Evolutionary conservation across 441 rosid species (phyloP).

Genomic region (Oxalis stricta): DNA sequence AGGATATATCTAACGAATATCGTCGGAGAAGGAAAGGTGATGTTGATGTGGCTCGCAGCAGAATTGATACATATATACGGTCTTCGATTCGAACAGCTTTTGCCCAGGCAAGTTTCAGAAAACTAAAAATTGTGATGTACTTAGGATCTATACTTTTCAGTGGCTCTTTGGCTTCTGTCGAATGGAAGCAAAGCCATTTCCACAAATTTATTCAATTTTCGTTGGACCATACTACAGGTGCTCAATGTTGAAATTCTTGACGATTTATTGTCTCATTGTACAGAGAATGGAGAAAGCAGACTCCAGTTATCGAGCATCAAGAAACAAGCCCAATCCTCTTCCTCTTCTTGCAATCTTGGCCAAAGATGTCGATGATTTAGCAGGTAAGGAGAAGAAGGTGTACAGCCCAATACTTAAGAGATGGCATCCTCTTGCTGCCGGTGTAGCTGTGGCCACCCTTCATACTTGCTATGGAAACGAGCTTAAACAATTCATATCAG

Average conservation of each 20-base stretch:
- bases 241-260: conserved; percentile 3
- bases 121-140: conserved; percentile 2
- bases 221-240: no score
- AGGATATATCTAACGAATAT: conserved; percentile 87
- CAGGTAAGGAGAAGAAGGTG: conserved; percentile 61
- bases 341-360: conserved; percentile 96
- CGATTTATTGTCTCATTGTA: conserved; percentile 8
- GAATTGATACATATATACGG: conserved; percentile 91
- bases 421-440: conserved; percentile 98
- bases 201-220: no score
- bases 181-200: no score
- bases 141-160: neutral
- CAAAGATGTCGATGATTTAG: conserved; percentile 87
- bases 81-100: conserved; percentile 90
- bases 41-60: conserved; percentile 70
- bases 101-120: conserved; percentile 78
- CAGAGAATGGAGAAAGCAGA: conserved; percentile 98
- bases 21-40: conserved; percentile 77
- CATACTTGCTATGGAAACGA: conserved; percentile 93
- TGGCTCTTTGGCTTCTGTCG: no score
- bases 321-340: conserved; percentile 65
- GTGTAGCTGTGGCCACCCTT: conserved; percentile 94
- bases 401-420: conserved; percentile 86
- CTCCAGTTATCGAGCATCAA: conserved; percentile 87
- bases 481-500: conserved; percentile 71